Percentiles rank a stretch among this genome's conserved stretches.
Evolutionary conservation across 352 stramenopile genomes (phyloP).

Genomic region (Saprolegnia diclina): DNA sequence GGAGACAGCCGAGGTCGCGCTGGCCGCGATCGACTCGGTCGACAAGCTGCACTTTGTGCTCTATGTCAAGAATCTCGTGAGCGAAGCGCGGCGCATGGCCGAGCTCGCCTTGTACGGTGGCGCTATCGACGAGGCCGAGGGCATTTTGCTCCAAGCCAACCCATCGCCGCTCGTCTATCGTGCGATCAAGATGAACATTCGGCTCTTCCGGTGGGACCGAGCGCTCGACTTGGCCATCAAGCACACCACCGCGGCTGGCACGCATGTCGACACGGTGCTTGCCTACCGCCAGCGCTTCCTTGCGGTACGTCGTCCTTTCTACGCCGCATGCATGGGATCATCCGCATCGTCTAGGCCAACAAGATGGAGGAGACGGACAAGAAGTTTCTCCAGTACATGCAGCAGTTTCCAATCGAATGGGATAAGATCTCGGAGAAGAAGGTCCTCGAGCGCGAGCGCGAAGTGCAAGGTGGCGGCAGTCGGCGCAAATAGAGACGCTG

Average conservation of each 20-base stretch:
- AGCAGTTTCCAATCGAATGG: constrained; percentile 85
- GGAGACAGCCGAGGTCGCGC: constrained; percentile 85
- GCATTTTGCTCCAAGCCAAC: constrained; percentile 86
- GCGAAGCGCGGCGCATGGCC: constrained; percentile 80
- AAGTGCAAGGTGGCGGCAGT: constrained; percentile 42
- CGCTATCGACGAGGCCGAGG: constrained; percentile 85
- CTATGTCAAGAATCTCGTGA: constrained; percentile 80
- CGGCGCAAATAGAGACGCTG: constrained; percentile 46
- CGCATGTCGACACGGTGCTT: constrained; percentile 87
- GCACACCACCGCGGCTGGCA: constrained; percentile 76
- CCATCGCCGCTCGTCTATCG: constrained; percentile 86
- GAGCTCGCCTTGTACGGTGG: constrained; percentile 83
- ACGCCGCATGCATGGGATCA: no score
- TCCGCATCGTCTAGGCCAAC: constrained; percentile 50
- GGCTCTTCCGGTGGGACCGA: constrained; percentile 84
- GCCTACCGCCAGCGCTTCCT: constrained; percentile 85
- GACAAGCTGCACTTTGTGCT: constrained; percentile 92
- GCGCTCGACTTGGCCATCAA: constrained; percentile 87
- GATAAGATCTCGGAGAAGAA: constrained; percentile 87
- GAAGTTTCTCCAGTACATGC: constrained; percentile 83
- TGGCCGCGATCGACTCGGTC: constrained; percentile 88
- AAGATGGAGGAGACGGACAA: constrained; percentile 84
- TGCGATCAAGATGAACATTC: constrained; percentile 92
- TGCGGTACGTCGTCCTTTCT: constrained; percentile 27
- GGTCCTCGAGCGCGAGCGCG: constrained; percentile 77